These are phyloP conservation scores for Boletus insuetus DNA, from an alignment of 768 basidiomycete genomes.

Conservation along the genomic window DNA sequence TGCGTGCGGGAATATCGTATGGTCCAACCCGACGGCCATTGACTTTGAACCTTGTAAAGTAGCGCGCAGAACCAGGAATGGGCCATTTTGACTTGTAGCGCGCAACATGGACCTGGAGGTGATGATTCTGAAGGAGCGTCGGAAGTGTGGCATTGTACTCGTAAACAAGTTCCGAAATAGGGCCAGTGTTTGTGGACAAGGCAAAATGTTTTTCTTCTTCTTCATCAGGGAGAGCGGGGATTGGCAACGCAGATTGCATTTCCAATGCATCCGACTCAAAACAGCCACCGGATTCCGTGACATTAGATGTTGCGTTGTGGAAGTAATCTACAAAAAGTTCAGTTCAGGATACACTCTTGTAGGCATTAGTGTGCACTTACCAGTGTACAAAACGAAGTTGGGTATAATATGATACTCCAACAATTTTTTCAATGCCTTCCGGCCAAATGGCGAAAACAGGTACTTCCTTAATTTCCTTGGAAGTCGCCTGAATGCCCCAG, in stretches of 20 bases:
- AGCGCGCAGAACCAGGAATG: neutral
- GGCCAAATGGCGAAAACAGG: slow-evolving; percentile 13
- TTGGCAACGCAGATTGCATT: neutral
- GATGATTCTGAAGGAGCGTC: slow-evolving; percentile 9
- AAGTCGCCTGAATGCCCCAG: slow-evolving; percentile 7
- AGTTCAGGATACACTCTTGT: neutral
- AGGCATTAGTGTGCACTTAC: neutral
- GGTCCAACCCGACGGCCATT: slow-evolving; percentile 3
- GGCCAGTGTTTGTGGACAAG: neutral
- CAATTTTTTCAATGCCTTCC: slow-evolving; percentile 11
- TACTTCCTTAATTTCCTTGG: slow-evolving; percentile 7
- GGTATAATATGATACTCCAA: slow-evolving; percentile 15
- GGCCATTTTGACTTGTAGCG: slow-evolving; percentile 9
- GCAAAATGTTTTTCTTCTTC: neutral
- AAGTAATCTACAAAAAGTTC: slow-evolving; percentile 7
- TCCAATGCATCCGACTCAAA: neutral
- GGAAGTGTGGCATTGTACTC: slow-evolving; percentile 11
- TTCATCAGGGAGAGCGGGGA: neutral
- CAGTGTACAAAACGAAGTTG: slow-evolving; percentile 1
- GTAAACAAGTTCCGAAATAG: slow-evolving; percentile 5
- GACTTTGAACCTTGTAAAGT: slow-evolving; percentile 11
- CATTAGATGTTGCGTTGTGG: slow-evolving; percentile 6
- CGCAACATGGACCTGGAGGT: slow-evolving; percentile 3
- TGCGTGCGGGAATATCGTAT: slow-evolving; percentile 14
- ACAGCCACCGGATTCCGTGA: neutral